Base-by-base conservation (phyloP, 2,329 filamentous ascomycete species). In the Colletotrichum sojae region DNA sequence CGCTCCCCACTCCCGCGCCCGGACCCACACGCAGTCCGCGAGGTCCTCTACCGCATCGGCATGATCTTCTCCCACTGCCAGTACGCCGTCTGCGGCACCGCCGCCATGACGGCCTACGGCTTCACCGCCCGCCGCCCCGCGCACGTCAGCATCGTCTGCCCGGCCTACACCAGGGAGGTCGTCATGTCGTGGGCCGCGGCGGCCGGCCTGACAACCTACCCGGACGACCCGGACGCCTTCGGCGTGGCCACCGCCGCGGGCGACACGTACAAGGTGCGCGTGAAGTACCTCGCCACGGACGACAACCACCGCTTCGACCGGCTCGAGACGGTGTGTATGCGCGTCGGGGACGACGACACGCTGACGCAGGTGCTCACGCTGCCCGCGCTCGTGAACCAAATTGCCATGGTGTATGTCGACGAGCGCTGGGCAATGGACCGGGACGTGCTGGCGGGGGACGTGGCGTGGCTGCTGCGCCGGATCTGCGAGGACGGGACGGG, bases 11-110 rank as follows among this genome's bases (percentile, higher is more conserved):
- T 1, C 20, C 12, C 39, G 27, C 36, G 43, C n/a, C 79, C 83
- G 72, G 73, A 63, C 40, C 71, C 57, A 1, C 64, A 67, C n/a
- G 75, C 75, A 53, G 76, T 85, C 9, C 67, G 63, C 13, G 77
- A 82, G 54, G 73, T 86, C 31, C 79, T 86, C 71, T 40, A 67
- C 27, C 59, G 51, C n/a, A 73, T 88, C 49, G 78, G 82, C 65
- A 55, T 58, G 0, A 75, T 78, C 5, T 79, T 88, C 20, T 71
- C 73, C 18, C 81, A 85, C 73, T 78, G 84, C 1, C 81, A 78
- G 20, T 87, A 86, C 73, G 82, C 82, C 12, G 79, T 88, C 49
- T 80, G 77, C 71, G 86, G 86, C 22, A 77, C 80, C 22, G 79
- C 80, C 0, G 84, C 84, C 13, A 77, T 88, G 68, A 73, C 77